Evolutionary conservation across 805 yeast species (phyloP).

Genomic region (Candida ficus): DNA sequence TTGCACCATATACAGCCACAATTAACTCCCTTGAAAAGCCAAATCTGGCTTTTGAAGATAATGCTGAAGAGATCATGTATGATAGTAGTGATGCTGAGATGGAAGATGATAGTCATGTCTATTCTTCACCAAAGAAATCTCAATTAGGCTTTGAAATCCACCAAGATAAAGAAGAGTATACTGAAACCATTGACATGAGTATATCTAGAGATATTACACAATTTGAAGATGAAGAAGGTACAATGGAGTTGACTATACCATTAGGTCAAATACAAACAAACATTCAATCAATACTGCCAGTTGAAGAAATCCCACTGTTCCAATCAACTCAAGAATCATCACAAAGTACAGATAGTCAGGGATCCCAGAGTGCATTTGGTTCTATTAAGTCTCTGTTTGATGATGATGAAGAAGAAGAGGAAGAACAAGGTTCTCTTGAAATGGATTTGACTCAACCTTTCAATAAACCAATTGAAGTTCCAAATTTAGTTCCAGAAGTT

Average conservation of each 20-base stretch:
- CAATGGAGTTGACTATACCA: slow-evolving; percentile 26
- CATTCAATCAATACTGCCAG: background rate
- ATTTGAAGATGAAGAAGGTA: slow-evolving; percentile 16
- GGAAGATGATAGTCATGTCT: slow-evolving; percentile 22
- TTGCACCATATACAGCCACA: slow-evolving; percentile 13
- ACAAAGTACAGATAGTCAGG: background rate
- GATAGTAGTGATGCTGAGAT: slow-evolving; percentile 26
- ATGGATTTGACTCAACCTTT: slow-evolving; percentile 24
- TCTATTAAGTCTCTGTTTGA: slow-evolving; percentile 23
- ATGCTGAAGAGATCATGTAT: slow-evolving; percentile 17
- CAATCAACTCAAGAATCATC: slow-evolving; percentile 6
- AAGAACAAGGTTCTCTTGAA: slow-evolving; percentile 10
- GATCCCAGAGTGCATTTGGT: slow-evolving; percentile 22
- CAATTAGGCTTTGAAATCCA: slow-evolving; percentile 16
- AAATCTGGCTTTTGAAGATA: slow-evolving; percentile 8
- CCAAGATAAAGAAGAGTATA: slow-evolving; percentile 16
- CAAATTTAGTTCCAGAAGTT: background rate
- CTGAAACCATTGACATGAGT: slow-evolving; percentile 20
- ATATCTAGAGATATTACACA: slow-evolving; percentile 7
- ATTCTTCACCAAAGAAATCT: slow-evolving; percentile 18
- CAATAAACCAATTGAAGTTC: background rate
- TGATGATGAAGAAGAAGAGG: slow-evolving; percentile 18
- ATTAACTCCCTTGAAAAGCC: slow-evolving; percentile 6
- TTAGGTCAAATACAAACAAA: slow-evolving; percentile 17
- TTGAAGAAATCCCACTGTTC: background rate